Evolutionary conservation across 768 basidiomycete genomes (phyloP).

Genomic region (Pleurotus citrinopileatus): DNA sequence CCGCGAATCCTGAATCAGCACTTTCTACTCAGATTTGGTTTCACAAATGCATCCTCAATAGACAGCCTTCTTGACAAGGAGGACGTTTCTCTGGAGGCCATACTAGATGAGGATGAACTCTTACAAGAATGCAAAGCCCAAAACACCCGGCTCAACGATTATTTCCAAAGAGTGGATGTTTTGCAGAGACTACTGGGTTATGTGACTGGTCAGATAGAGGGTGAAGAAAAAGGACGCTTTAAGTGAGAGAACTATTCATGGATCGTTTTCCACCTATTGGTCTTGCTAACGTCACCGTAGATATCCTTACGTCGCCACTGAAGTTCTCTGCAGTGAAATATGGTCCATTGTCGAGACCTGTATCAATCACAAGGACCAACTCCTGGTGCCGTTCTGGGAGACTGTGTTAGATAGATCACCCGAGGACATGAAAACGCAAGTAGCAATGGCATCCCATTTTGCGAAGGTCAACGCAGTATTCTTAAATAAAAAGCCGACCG

Average conservation of each 20-base stretch:
- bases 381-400: slow-evolving; percentile 91
- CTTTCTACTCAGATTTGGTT: slow-evolving; percentile 72
- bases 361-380: slow-evolving; percentile 62
- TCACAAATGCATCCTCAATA: slow-evolving; percentile 85
- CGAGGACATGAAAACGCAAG: slow-evolving; percentile 85
- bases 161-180: slow-evolving; percentile 80
- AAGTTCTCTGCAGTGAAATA: slow-evolving; percentile 93
- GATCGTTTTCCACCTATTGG: slow-evolving; percentile 10
- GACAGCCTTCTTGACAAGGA: slow-evolving; percentile 90
- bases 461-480: slow-evolving; percentile 91
- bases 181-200: slow-evolving; percentile 79
- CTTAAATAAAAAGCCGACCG: slow-evolving; percentile 82
- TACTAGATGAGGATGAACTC: slow-evolving; percentile 92
- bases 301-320: slow-evolving; percentile 90
- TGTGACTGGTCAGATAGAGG: slow-evolving; percentile 84
- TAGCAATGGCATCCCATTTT: slow-evolving; percentile 89
- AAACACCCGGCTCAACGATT: slow-evolving; percentile 86
- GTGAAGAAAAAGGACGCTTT: slow-evolving; percentile 73
- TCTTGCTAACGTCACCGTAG: slow-evolving; percentile 33
- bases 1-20: slow-evolving; percentile 17
- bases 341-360: slow-evolving; percentile 94
- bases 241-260: slow-evolving; percentile 66
- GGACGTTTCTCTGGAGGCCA: slow-evolving; percentile 83
- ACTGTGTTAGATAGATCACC: slow-evolving; percentile 74
- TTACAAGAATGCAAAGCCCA: slow-evolving; percentile 94